These are phyloP conservation scores for Massariosphaeria phaeospora DNA, from an alignment of 495 filamentous ascomycete genomes.

Conservation along the genomic window DNA sequence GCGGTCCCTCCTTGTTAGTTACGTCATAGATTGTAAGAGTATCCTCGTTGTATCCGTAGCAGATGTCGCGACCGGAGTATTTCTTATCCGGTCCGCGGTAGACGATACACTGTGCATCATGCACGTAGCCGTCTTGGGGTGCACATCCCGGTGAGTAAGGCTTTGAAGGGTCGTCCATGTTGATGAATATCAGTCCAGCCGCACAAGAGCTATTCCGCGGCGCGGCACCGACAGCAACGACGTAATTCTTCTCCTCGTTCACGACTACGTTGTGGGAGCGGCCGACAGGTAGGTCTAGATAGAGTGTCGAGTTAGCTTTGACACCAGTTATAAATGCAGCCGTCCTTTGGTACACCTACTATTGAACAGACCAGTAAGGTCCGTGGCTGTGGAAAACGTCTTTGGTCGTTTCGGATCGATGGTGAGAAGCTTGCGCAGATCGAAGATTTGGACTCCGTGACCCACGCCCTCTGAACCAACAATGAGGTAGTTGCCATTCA, in stretches of 20 bases:
- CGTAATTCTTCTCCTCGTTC: slow-evolving; percentile 49
- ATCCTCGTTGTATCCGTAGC: slow-evolving; percentile 55
- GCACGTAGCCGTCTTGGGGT: slow-evolving; percentile 53
- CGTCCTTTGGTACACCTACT: too few relatives aligned
- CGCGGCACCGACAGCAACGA: slow-evolving; percentile 48
- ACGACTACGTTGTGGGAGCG: slow-evolving; percentile 36
- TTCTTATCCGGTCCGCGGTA: slow-evolving; percentile 53
- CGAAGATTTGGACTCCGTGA: slow-evolving; percentile 36
- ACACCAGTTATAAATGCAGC: background rate
- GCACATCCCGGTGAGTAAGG: slow-evolving; percentile 51
- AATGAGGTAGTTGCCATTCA: slow-evolving; percentile 8
- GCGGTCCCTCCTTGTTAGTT: slow-evolving; percentile 47
- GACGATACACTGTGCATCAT: slow-evolving; percentile 56
- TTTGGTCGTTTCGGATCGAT: slow-evolving; percentile 31
- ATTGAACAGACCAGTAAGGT: slow-evolving; percentile 35
- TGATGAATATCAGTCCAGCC: slow-evolving; percentile 53
- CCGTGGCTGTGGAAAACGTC: slow-evolving; percentile 35
- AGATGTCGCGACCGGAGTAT: slow-evolving; percentile 53
- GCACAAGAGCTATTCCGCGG: slow-evolving; percentile 46
- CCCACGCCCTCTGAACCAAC: slow-evolving; percentile 21
- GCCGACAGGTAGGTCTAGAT: slow-evolving; percentile 41
- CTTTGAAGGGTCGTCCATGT: slow-evolving; percentile 41
- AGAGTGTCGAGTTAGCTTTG: background rate
- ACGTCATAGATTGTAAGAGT: slow-evolving; percentile 51
- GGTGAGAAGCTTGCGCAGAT: slow-evolving; percentile 35